Evolutionary conservation across 768 basidiomycete species (phyloP), one percentile per base, ranked within the genome.

Genomic region (Hemileccinum rubropunctum): DNA sequence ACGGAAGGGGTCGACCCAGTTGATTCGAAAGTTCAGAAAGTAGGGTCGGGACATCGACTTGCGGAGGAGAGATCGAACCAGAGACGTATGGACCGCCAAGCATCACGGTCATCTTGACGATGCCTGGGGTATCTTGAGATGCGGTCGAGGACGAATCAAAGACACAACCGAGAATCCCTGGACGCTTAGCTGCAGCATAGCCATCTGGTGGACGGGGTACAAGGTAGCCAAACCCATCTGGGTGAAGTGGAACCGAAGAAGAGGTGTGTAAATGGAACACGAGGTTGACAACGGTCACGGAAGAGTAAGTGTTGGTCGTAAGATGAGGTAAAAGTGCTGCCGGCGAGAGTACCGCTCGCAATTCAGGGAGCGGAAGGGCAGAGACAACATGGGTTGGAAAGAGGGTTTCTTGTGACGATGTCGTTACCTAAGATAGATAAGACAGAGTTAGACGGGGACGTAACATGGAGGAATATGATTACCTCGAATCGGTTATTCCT

Each of bases 211-310:
- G 83, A 14, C 94, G 88, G 0, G 95, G 93, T 45, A 97, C 78
- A 61, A 99, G 85, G 72, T 94, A 98, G 9, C 95, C 95, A 64
- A 98, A 99, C 4, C 95, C 95, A 2, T 77, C 76, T 0, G 93
- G 92, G 58, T 92, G 87, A 42, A 95, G 76, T 20, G 64, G 59
- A 20, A 64, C 50, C 48, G 70, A 61, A 32, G 58, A 45, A 20
- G 72, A 65, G 27, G 78, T 63, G 54, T 64, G 47, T 27, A 65
- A 62, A 38, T 82, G 72, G 72, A 95, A 98, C 55, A 98, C 79
- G 61, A 98, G 73, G 72, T 91, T 95, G 57, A 94, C 72, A 33
- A 97, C 91, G n/a, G 80, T 83, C 50, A 98, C 92, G 10, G 87
- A 85, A 20, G 93, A 85, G 34, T 76, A 73, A 0, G 85, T 79